phyloP scores from a whole-genome alignment of 208 protist species.

The Wallacemonas sp. region DNA sequence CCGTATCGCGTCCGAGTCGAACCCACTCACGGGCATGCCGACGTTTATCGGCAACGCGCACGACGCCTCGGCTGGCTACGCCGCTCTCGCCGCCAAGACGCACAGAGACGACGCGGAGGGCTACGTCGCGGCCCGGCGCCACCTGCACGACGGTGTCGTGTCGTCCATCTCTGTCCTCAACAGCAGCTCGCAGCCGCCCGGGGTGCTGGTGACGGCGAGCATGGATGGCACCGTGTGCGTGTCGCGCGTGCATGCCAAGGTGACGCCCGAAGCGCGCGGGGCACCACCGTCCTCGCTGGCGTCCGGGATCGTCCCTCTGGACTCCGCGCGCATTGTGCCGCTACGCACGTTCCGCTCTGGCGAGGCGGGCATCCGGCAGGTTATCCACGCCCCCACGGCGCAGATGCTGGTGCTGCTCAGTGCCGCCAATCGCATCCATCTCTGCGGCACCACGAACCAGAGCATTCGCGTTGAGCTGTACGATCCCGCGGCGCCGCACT shows the following conservation, averaged over 20 bases:
- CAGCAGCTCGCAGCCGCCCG: constrained; percentile 24
- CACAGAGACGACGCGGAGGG: constrained; percentile 2
- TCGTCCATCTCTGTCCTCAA: constrained; percentile 22
- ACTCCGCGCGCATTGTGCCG: constrained; percentile 2
- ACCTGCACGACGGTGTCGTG: constrained; percentile 32
- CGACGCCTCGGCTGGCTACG: constrained; percentile 21
- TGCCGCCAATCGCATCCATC: constrained; percentile 34
- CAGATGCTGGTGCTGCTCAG: constrained; percentile 46
- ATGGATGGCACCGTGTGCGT: constrained; percentile 48
- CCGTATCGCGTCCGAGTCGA: constrained; percentile 19
- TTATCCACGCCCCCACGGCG: constrained; percentile 26
- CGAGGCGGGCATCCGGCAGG: constrained; percentile 38
- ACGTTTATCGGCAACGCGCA: constrained; percentile 11
- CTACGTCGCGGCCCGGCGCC: constrained; percentile 26
- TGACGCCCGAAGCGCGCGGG: constrained; percentile 1
- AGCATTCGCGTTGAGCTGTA: constrained; percentile 59
- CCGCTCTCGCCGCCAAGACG: constrained; percentile 10
- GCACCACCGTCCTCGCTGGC: constrained; percentile 10
- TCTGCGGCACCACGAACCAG: constrained; percentile 35
- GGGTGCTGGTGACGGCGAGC: constrained; percentile 36
- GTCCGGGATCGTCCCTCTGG: constrained; percentile 13
- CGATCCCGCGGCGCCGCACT: constrained; percentile 71
- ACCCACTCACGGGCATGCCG: constrained; percentile 4
- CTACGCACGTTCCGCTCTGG: constrained; percentile 22
- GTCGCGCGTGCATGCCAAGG: constrained; percentile 14